phyloP scores from a whole-genome alignment of 805 yeast genomes.

The Danielozyma ontarioensis region DNA sequence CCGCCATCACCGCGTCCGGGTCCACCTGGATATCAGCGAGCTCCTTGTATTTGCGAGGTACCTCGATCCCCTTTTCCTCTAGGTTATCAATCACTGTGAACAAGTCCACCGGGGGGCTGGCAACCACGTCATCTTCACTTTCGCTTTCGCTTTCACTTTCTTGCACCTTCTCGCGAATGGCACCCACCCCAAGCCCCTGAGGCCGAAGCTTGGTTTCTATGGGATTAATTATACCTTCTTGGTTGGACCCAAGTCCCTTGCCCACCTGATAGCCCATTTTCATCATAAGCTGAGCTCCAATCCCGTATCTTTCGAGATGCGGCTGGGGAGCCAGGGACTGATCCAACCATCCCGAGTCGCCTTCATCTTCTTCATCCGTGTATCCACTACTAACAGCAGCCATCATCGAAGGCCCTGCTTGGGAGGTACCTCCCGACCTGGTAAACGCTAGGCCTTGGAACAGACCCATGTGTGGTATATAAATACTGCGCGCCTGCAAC shows the following conservation, averaged over 20 bases:
- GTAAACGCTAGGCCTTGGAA: background rate
- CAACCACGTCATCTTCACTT: constrained; percentile 16
- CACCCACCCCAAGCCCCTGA: constrained; percentile 73
- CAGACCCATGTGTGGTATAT: no score
- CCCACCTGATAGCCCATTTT: constrained; percentile 89
- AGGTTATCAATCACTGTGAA: constrained; percentile 32
- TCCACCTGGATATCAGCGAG: constrained; percentile 19
- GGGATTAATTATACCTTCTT: constrained; percentile 76
- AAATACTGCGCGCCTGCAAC: no score
- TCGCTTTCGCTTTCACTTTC: constrained; percentile 8
- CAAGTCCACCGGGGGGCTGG: constrained; percentile 16
- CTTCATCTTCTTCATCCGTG: constrained; percentile 10
- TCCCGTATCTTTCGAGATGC: constrained; percentile 50
- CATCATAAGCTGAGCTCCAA: constrained; percentile 73
- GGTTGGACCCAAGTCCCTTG: constrained; percentile 70
- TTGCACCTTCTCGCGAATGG: constrained; percentile 32
- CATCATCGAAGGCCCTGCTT: no score
- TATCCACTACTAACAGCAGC: constrained; percentile 5
- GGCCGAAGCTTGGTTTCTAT: constrained; percentile 66
- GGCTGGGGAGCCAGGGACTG: no score
- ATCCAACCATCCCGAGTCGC: no score
- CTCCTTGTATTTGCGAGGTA: constrained; percentile 32
- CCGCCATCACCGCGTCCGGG: constrained; percentile 7
- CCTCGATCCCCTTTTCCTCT: constrained; percentile 26
- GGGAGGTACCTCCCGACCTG: no score